Evolutionary conservation across 148 eudicot genomes (phyloP).

Genomic region (Rhododendron williamsianum): DNA sequence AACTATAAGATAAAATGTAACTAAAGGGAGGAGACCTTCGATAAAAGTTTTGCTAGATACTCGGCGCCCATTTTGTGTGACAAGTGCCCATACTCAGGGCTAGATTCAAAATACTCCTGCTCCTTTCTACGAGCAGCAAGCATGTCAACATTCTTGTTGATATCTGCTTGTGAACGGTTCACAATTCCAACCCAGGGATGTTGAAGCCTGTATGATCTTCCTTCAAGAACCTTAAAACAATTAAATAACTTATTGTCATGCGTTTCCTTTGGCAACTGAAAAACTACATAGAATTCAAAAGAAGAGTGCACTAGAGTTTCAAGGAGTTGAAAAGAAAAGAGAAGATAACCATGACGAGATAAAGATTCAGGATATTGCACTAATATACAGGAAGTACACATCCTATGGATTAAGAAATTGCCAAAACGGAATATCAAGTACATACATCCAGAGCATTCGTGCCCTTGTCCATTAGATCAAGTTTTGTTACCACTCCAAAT

Average conservation of each 20-base stretch:
- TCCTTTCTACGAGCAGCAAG: constrained; percentile 81
- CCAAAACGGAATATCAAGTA: constrained; percentile 2
- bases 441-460: constrained; percentile 93
- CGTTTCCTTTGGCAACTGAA: background rate
- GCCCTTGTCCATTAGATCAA: constrained; percentile 97
- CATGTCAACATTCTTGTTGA: constrained; percentile 96
- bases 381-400: background rate
- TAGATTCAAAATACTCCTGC: constrained; percentile 83
- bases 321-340: background rate
- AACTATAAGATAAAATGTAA: background rate
- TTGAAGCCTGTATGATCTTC: constrained; percentile 85
- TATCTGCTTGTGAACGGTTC: constrained; percentile 99
- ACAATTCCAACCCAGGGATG: constrained; percentile 99
- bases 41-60: constrained; percentile 89
- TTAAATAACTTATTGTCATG: background rate
- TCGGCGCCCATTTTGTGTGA: constrained; percentile 94
- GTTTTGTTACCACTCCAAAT: constrained; percentile 93
- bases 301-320: background rate
- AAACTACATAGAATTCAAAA: background rate
- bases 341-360: background rate
- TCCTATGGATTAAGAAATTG: background rate
- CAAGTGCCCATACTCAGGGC: constrained; percentile 97
- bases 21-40: constrained; percentile 43
- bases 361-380: background rate
- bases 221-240: constrained; percentile 78